Evolutionary conservation across 257 asterid genomes (phyloP), one percentile per base, ranked within the genome.

Genomic region (Paraleonurus japonicus): DNA sequence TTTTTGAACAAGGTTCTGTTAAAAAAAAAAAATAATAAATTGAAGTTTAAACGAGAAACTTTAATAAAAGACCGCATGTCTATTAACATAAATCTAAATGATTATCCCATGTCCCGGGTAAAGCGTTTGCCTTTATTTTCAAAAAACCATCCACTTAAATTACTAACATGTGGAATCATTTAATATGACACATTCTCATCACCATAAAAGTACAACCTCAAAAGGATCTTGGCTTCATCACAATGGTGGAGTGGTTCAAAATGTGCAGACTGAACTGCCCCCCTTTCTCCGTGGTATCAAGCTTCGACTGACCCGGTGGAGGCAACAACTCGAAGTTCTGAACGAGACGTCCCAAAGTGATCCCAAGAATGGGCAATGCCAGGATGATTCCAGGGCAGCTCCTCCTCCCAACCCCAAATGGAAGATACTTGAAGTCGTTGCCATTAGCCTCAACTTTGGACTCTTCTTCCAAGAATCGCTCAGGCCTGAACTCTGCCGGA

Each of bases 301-400:
- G 53, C 85, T 83, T 80, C 0, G 82, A 59, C 53, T 83, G 82
- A 0, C 93, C 94, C 0, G 94, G 88, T 5, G 93, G 94, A 7
- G 91, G 91, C 83, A 89, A 60, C 54, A 89, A 37, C 85, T 89
- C 91, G 20, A 89, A 89, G 72, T 85, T 87, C 85, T 89, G 96
- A 27, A 89, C 96, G 71, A 89, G 53, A 2, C 91, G 81, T 16
- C 96, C 96, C 78, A 89, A 33, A 3, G 89, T 84, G 53, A 89
- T 84, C 2, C 91, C 90, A 30, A 88, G 82, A 26, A 88, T 82
- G n/a, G 96, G 90, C 82, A 89, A 35, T 0, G 96, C 92, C 2
- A 85, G 85, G 23, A 89, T 80, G 4, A 86, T 89, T 32, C 96
- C 96, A 0, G 96, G 96, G 79, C 96, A 89, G 77, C 96, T 89